These are phyloP conservation scores for Macrotyloma uniflorum DNA, from an alignment of 306 rosid genomes.

Conservation along the genomic window DNA sequence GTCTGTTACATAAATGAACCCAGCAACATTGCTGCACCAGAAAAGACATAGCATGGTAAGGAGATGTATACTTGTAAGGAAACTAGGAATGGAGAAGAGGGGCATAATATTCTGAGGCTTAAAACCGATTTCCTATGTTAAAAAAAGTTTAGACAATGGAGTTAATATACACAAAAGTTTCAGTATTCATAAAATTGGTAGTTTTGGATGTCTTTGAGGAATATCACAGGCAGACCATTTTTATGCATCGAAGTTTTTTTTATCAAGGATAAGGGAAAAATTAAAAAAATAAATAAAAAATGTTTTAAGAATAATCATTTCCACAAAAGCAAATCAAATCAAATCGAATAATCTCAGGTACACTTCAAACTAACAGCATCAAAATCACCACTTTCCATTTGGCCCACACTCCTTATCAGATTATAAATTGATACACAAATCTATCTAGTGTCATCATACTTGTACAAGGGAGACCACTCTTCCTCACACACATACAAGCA, in stretches of 20 bases:
- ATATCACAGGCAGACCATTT: not conserved
- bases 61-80: not conserved
- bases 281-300: not conserved
- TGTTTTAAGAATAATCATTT: not conserved
- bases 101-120: not conserved
- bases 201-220: not conserved
- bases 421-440: not conserved
- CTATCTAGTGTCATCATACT: not conserved
- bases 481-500: not conserved
- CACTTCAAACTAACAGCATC: not conserved
- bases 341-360: not conserved
- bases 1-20: conserved; percentile 83
- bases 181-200: not conserved
- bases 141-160: conserved; percentile 11
- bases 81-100: not conserved
- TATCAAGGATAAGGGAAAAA: not conserved
- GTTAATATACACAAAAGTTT: not conserved
- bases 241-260: not conserved
- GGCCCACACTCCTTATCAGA: not conserved
- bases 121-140: not conserved
- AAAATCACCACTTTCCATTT: not conserved
- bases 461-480: not conserved
- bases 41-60: conserved; percentile 30
- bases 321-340: not conserved
- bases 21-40: conserved; percentile 83